Conservation (phyloP, 2,329 filamentous ascomycete genomes). For the Chalaropsis ovoidea region DNA sequence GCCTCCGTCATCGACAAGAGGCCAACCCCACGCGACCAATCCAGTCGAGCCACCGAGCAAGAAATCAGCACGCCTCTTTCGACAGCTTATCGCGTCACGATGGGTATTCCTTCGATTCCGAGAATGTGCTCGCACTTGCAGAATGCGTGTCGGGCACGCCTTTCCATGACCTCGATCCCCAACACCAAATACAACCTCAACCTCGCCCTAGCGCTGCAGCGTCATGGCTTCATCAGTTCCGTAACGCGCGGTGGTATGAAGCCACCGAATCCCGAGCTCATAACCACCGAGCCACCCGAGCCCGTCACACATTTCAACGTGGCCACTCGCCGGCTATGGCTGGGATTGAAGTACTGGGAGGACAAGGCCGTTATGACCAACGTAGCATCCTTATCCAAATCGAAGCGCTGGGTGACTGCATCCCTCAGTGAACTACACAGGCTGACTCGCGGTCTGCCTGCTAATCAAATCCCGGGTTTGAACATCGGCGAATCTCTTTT, state of each 20-base stretch:
- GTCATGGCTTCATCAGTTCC: constrained; percentile 68
- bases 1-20: neutral
- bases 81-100: constrained; percentile 1
- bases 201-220: constrained; percentile 66
- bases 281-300: constrained; percentile 42
- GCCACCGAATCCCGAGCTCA: constrained; percentile 41
- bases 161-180: constrained; percentile 74
- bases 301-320: constrained; percentile 60
- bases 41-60: neutral
- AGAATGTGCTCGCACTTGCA: constrained; percentile 84
- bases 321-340: constrained; percentile 66
- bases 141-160: constrained; percentile 73
- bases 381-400: constrained; percentile 59
- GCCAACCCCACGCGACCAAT: neutral
- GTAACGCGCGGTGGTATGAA: constrained; percentile 60
- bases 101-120: constrained; percentile 55
- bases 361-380: constrained; percentile 65
- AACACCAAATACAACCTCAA: constrained; percentile 67
- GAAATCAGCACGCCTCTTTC: neutral
- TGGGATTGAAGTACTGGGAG: constrained; percentile 84
- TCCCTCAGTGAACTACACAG: constrained; percentile 50
- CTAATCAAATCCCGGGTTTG: constrained; percentile 58
- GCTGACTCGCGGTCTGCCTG: constrained; percentile 58
- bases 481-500: constrained; percentile 76
- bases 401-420: constrained; percentile 61